These are phyloP conservation scores for Xylaria sp. DNA, from an alignment of 2,329 filamentous ascomycete species.

Conservation along the genomic window DNA sequence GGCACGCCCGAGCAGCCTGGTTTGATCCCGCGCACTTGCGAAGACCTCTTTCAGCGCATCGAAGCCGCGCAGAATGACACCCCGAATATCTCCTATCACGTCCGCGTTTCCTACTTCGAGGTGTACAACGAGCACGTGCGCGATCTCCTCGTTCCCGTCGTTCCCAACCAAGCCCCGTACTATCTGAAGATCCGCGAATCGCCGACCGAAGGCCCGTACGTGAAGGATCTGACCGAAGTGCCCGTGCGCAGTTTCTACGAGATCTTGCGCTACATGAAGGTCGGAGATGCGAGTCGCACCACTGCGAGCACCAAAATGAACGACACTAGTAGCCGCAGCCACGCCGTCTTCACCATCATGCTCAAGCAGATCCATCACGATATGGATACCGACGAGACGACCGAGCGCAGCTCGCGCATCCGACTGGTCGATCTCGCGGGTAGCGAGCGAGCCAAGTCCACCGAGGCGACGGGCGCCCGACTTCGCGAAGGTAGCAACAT, in stretches of 20 bases:
- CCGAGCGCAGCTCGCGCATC: slow-evolving; percentile 89
- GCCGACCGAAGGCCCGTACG: slow-evolving; percentile 89
- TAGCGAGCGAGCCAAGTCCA: slow-evolving; percentile 90
- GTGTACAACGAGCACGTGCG: slow-evolving; percentile 99
- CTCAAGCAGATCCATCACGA: slow-evolving; percentile 98
- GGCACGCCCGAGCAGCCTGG: slow-evolving; percentile 78
- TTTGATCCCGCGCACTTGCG: slow-evolving; percentile 89
- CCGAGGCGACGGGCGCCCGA: slow-evolving; percentile 86
- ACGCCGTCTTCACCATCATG: slow-evolving; percentile 97
- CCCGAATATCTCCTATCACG: slow-evolving; percentile 91
- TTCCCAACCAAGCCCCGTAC: slow-evolving; percentile 67
- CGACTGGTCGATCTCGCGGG: slow-evolving; percentile 91
- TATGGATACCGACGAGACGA: slow-evolving; percentile 94
- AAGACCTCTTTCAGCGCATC: slow-evolving; percentile 93
- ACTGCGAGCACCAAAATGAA: slow-evolving; percentile 98
- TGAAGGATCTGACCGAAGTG: slow-evolving; percentile 92
- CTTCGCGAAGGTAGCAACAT: slow-evolving; percentile 95
- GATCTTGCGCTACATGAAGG: slow-evolving; percentile 84
- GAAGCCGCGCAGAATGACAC: slow-evolving; percentile 69
- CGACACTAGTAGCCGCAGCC: slow-evolving; percentile 91
- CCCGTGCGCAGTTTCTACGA: slow-evolving; percentile 83
- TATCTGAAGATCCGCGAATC: slow-evolving; percentile 98
- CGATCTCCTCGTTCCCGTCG: slow-evolving; percentile 75
- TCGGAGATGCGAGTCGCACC: slow-evolving; percentile 81
- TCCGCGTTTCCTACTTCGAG: slow-evolving; percentile 97